phyloP scores from a whole-genome alignment of 371 early-diverging fungal species.

The Syncephalis plumigaleata region DNA sequence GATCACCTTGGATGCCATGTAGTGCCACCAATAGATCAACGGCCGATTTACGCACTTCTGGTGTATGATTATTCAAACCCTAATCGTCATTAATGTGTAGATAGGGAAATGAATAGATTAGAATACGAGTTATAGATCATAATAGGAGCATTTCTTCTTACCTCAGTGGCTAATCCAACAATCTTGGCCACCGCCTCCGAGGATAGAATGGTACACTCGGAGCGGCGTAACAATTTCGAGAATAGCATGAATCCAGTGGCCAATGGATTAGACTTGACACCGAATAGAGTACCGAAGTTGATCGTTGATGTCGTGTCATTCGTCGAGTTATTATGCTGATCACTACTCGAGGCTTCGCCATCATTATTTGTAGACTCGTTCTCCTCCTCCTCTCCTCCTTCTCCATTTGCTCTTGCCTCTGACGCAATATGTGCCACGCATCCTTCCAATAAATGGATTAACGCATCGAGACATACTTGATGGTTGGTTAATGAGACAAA shows the following conservation, averaged over 20 bases:
- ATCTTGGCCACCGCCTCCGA: constrained; percentile 5
- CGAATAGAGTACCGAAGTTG: no score
- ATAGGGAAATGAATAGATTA: no score
- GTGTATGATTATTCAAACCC: constrained; percentile 6
- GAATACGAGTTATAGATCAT: no score
- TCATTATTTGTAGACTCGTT: no score
- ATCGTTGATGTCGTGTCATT: no score
- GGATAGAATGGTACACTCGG: constrained; percentile 2
- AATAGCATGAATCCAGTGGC: constrained; percentile 5
- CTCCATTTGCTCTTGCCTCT: no score
- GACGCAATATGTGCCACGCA: no score
- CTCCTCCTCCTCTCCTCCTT: no score
- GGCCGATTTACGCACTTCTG: constrained; percentile 7
- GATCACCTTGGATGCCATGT: constrained; percentile 4
- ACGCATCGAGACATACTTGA: not conserved
- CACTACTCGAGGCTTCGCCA: no score
- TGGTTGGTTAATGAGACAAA: not conserved
- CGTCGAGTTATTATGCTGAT: no score
- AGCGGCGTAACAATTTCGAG: constrained; percentile 4
- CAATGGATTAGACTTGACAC: not conserved
- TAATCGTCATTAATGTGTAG: no score
- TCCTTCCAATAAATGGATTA: no score
- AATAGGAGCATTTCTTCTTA: not conserved
- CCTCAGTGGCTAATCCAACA: constrained; percentile 4
- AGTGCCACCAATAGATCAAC: constrained; percentile 7